phyloP scores from a whole-genome alignment of 306 rosid genomes.

The Lathyrus sativus region DNA sequence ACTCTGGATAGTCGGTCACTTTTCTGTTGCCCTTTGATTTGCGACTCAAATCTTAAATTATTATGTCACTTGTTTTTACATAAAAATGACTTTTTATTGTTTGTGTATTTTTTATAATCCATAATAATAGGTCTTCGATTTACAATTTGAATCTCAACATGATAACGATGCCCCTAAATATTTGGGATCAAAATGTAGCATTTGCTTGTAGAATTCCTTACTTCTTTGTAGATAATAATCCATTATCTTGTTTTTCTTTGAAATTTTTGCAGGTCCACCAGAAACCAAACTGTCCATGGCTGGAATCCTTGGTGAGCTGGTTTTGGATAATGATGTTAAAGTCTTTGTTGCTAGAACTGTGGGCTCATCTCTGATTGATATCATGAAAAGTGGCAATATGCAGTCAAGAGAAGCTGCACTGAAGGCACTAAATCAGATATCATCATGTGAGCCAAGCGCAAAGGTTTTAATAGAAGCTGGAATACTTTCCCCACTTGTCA shows the following conservation, averaged over 20 bases:
- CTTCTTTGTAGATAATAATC: conserved; percentile 11
- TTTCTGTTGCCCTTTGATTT: background rate
- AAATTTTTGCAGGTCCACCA: conserved; percentile 75
- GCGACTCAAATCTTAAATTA: background rate
- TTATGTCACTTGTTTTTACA: background rate
- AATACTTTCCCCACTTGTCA: conserved; percentile 91
- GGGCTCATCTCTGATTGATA: conserved; percentile 79
- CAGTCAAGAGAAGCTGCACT: conserved; percentile 90
- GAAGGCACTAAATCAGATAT: conserved; percentile 92
- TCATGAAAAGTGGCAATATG: conserved; percentile 79
- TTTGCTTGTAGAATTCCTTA: conserved; percentile 26
- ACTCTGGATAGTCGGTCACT: background rate
- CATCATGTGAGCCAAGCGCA: conserved; percentile 87
- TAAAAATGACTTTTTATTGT: background rate
- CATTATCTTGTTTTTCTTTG: conserved; percentile 37
- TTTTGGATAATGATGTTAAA: conserved; percentile 78
- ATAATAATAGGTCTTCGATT: background rate
- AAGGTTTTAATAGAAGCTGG: conserved; percentile 88
- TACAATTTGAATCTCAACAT: background rate
- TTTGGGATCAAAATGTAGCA: conserved; percentile 22
- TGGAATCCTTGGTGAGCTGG: conserved; percentile 85
- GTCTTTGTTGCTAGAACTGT: conserved; percentile 78
- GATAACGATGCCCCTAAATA: conserved; percentile 1
- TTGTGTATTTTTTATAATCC: background rate
- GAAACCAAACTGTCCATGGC: conserved; percentile 92